Base-by-base conservation (phyloP, 495 filamentous ascomycete genomes). In the Astrothelium subdiscretum region DNA sequence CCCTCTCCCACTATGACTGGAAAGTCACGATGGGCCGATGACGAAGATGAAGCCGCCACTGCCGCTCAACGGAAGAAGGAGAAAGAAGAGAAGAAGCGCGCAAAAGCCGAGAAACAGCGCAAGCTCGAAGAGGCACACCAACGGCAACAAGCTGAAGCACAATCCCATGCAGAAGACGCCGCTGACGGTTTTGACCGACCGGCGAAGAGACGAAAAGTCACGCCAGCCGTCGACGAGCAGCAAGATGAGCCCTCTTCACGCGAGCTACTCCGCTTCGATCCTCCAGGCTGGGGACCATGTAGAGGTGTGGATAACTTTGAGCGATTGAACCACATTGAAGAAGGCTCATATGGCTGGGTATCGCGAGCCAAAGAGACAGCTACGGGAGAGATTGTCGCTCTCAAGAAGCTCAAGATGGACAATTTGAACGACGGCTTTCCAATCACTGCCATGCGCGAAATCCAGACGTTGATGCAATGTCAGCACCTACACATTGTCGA, bases 371-470 rank as follows among this genome's bases (percentile, higher is more conserved):
- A 79, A 64, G 90, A 96, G 71, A 81, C 80, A 12, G 79, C 79
- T 2, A 95, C 94, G 1, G 90, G 91, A 6, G 85, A 91, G 63
- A 80, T 98, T 6, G 92, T 97, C 24, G 94, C 94, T 42, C 75
- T 98, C 67, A 98, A 98, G 80, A 87, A 91, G 71, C 80, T 97
- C 59, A 98, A 98, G 79, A 85, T 97, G 77, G 90, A 96, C 65
- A 82, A 86, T 70, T 79, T 79, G 64, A 85, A 87, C 65, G 87
- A 91, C 69, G 94, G 94, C 57, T 87, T 97, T 65, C 92, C 94
- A 13, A 90, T 97, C 61, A 97, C 92, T 11, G 94, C 92, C 0
- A 73, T 97, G 48, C 82, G 94, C 22, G 94, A 98, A 78, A 96
- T 98, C 62, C 83, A 86, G 66, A 86, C 84, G 43, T 74, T 89